Conservation (phyloP, 805 yeast genomes). For the Nakazawaea holstii region DNA sequence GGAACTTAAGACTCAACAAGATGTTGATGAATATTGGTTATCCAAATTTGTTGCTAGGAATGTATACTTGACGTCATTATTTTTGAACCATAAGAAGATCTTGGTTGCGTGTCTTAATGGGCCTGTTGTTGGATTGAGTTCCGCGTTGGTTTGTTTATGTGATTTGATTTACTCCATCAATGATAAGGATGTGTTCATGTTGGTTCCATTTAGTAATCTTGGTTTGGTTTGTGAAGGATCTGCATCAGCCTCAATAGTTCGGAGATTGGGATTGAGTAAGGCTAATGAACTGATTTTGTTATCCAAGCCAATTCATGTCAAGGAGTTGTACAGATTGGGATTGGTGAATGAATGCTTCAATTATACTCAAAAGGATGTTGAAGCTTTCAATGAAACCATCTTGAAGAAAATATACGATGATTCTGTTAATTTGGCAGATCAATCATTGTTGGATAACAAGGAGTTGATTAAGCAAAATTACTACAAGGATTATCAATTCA, state of each 20-base stretch:
- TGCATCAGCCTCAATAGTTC: constrained; percentile 59
- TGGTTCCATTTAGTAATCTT: constrained; percentile 75
- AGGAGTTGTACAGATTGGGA: constrained; percentile 52
- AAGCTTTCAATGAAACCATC: constrained; percentile 38
- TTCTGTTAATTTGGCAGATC: constrained; percentile 38
- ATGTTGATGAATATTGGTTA: constrained; percentile 35
- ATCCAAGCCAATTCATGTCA: constrained; percentile 57
- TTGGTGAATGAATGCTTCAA: constrained; percentile 56
- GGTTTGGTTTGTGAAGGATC: constrained; percentile 85
- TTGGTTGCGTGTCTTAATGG: constrained; percentile 77
- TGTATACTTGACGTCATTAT: constrained; percentile 58
- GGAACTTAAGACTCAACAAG: constrained; percentile 8
- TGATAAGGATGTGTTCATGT: constrained; percentile 48
- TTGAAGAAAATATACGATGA: constrained; percentile 27
- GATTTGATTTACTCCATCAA: constrained; percentile 71
- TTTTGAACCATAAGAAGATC: constrained; percentile 66
- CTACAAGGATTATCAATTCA: constrained; percentile 33
- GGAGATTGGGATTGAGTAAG: constrained; percentile 65
- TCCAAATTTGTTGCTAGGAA: constrained; percentile 65
- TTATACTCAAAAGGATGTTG: constrained; percentile 19
- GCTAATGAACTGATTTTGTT: constrained; percentile 71
- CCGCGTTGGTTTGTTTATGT: constrained; percentile 69
- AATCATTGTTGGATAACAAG: constrained; percentile 41
- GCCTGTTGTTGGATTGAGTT: constrained; percentile 76
- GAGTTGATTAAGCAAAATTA: constrained; percentile 30